phyloP scores from a whole-genome alignment of 2,329 filamentous ascomycete genomes.

The Aspergillus bombycis region DNA sequence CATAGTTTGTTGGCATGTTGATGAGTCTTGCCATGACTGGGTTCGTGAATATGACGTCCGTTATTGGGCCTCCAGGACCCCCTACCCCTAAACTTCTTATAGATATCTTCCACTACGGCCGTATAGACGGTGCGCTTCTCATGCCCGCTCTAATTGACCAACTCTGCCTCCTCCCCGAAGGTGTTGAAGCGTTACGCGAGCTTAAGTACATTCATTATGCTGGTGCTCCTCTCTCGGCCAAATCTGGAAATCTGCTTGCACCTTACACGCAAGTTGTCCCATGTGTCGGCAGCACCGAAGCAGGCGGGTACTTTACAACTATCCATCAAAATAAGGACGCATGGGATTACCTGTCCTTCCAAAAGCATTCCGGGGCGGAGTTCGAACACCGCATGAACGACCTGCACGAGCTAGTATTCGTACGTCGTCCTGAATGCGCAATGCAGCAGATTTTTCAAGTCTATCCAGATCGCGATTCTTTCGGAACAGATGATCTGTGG shows the following conservation, averaged over 20 bases:
- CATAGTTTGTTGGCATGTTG: slow-evolving; percentile 24
- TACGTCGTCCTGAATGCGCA: not conserved
- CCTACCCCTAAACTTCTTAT: slow-evolving; percentile 7
- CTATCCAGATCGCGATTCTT: slow-evolving; percentile 22
- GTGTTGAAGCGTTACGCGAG: slow-evolving; percentile 19
- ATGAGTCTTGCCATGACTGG: slow-evolving; percentile 22
- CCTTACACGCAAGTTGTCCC: not conserved
- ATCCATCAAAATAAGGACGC: not conserved
- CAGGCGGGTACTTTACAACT: not conserved
- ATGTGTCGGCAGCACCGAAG: not conserved
- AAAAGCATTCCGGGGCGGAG: not conserved
- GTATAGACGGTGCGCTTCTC: slow-evolving; percentile 21
- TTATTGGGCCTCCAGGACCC: slow-evolving; percentile 20
- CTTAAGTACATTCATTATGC: slow-evolving; percentile 8
- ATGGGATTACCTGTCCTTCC: not conserved
- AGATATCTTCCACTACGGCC: slow-evolving; percentile 23
- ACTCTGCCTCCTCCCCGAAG: slow-evolving; percentile 16
- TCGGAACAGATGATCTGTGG: slow-evolving; percentile 29
- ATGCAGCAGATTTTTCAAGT: slow-evolving; percentile 25
- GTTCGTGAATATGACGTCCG: slow-evolving; percentile 17
- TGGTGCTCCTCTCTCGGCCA: not conserved
- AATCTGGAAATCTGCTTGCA: not conserved
- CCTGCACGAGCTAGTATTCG: not conserved
- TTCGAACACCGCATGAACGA: not conserved
- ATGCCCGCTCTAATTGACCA: slow-evolving; percentile 28